Evolutionary conservation across 495 filamentous ascomycete genomes (phyloP).

Genomic region (Endocarpon pusillum): DNA sequence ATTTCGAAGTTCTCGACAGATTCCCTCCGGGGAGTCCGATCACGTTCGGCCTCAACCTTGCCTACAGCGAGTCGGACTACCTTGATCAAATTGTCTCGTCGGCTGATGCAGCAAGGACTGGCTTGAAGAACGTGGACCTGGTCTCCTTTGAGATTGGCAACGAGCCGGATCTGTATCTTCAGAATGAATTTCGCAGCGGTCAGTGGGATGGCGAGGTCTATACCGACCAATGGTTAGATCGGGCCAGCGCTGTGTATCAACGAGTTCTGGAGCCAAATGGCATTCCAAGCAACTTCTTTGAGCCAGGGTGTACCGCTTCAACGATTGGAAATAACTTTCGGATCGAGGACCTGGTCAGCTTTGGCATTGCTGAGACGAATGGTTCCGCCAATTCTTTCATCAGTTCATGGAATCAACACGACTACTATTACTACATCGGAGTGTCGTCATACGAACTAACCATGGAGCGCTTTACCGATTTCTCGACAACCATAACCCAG

Average conservation of each 20-base stretch:
- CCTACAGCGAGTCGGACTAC: constrained; percentile 15
- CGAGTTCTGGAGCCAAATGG: constrained; percentile 16
- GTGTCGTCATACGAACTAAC: constrained; percentile 12
- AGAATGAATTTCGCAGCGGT: constrained; percentile 15
- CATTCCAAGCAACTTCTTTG: constrained; percentile 20
- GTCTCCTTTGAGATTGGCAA: constrained; percentile 25
- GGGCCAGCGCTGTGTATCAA: constrained; percentile 15
- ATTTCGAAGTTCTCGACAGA: constrained; percentile 19
- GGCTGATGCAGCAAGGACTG: constrained; percentile 14
- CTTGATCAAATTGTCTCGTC: constrained; percentile 12
- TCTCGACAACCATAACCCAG: constrained; percentile 16
- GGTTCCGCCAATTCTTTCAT: constrained; percentile 11
- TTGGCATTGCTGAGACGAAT: constrained; percentile 9
- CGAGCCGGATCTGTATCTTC: constrained; percentile 21
- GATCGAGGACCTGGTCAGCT: constrained; percentile 13
- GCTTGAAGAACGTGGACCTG: constrained; percentile 15
- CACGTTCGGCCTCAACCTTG: constrained; percentile 21
- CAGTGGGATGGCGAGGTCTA: constrained; percentile 17
- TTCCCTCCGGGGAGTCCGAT: constrained; percentile 19
- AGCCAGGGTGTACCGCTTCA: constrained; percentile 18
- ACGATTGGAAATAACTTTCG: constrained; percentile 19
- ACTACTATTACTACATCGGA: constrained; percentile 25
- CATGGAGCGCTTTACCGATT: constrained; percentile 13
- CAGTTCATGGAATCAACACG: constrained; percentile 21
- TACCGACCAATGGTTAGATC: constrained; percentile 17